Evolutionary conservation across 2,329 filamentous ascomycete species (phyloP).

Genomic region (Nemania sp.): DNA sequence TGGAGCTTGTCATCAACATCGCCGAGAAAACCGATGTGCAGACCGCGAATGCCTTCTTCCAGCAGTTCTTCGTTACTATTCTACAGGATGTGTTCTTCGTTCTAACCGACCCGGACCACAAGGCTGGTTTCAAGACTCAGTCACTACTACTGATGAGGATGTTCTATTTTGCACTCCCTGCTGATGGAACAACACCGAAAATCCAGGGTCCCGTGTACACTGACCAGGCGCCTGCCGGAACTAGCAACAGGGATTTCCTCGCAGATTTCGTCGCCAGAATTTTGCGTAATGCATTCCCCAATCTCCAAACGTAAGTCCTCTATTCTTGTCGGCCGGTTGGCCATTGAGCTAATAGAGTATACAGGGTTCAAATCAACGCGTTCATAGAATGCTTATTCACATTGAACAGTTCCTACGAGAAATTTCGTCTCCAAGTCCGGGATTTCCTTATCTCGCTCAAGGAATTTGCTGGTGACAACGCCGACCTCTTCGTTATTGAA

Average conservation of each 20-base stretch:
- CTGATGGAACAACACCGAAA: slow-evolving; percentile 77
- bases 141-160: slow-evolving; percentile 92
- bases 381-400: slow-evolving; percentile 93
- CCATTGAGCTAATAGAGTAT: slow-evolving; percentile 52
- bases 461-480: slow-evolving; percentile 95
- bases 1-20: slow-evolving; percentile 97
- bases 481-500: slow-evolving; percentile 92
- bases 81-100: slow-evolving; percentile 99
- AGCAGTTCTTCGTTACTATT: slow-evolving; percentile 95
- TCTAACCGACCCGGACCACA: slow-evolving; percentile 96
- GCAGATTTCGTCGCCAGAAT: slow-evolving; percentile 87
- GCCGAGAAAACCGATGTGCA: slow-evolving; percentile 87
- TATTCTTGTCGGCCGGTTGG: slow-evolving; percentile 6
- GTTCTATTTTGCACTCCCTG: slow-evolving; percentile 91
- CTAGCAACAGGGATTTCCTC: slow-evolving; percentile 90
- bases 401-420: slow-evolving; percentile 87
- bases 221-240: slow-evolving; percentile 85
- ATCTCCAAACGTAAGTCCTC: slow-evolving; percentile 82
- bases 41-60: slow-evolving; percentile 96
- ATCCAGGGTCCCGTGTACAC: slow-evolving; percentile 93
- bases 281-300: slow-evolving; percentile 90
- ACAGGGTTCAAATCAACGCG: slow-evolving; percentile 83
- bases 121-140: slow-evolving; percentile 98
- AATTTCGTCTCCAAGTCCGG: slow-evolving; percentile 94
- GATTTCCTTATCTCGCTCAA: slow-evolving; percentile 98